Conservation (phyloP, 1,284 basidiomycete genomes). For the Apiotrichum sp. region DNA sequence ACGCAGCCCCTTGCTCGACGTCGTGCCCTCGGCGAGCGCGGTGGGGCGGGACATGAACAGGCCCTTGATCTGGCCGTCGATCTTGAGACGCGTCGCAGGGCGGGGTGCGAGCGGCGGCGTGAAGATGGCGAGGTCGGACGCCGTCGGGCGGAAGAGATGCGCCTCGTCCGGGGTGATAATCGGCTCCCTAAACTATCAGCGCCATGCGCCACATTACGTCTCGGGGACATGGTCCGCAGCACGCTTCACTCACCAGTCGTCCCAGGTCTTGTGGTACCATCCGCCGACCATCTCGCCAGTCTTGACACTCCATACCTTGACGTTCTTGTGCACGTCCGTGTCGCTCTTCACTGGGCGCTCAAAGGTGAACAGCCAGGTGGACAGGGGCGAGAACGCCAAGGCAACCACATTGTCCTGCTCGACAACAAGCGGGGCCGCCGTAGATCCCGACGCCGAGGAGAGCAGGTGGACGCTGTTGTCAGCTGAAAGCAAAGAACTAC, state of each 20-base stretch:
- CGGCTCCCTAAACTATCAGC: slow-evolving; percentile 54
- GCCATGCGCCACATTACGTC: too few species aligned
- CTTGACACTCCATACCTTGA: slow-evolving; percentile 41
- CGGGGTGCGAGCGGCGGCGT: slow-evolving; percentile 32
- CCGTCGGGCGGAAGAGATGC: slow-evolving; percentile 64
- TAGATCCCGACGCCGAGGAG: slow-evolving; percentile 26
- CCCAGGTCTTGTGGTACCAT: slow-evolving; percentile 43
- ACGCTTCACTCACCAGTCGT: slow-evolving; percentile 37
- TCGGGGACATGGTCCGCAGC: too few species aligned
- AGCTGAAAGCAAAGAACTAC: not conserved
- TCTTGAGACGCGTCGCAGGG: slow-evolving; percentile 33
- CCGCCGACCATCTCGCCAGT: slow-evolving; percentile 39
- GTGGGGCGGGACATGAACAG: slow-evolving; percentile 39
- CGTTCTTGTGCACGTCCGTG: slow-evolving; percentile 45
- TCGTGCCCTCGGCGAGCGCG: slow-evolving; percentile 28
- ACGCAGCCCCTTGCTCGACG: slow-evolving; percentile 27
- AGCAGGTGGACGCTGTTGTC: slow-evolving; percentile 35
- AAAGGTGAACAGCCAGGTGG: slow-evolving; percentile 89
- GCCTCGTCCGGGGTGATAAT: slow-evolving; percentile 89
- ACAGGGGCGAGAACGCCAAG: slow-evolving; percentile 83
- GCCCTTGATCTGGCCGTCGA: slow-evolving; percentile 41
- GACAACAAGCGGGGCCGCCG: slow-evolving; percentile 24
- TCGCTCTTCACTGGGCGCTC: slow-evolving; percentile 58
- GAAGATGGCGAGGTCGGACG: slow-evolving; percentile 77
- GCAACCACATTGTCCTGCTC: slow-evolving; percentile 67